A percentile compares a stretch with the other conserved stretches of the same genome.
These are phyloP conservation scores for Conticribra weissflogii DNA, from an alignment of 108 stramenopile species.

Conservation along the genomic window DNA sequence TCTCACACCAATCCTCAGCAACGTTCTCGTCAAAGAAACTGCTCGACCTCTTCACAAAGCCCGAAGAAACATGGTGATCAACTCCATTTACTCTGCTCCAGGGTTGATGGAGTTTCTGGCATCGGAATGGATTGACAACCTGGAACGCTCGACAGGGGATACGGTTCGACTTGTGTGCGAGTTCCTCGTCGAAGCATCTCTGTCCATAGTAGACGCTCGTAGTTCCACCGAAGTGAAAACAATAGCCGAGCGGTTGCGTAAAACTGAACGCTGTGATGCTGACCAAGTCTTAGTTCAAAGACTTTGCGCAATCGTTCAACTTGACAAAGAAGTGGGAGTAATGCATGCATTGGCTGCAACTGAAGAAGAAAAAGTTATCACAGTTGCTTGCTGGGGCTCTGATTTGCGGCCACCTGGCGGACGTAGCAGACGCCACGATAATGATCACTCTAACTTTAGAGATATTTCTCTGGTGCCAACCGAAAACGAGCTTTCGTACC, in stretches of 20 bases:
- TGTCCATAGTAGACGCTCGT: constrained; percentile 45
- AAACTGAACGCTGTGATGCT: constrained; percentile 20
- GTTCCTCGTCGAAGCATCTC: constrained; percentile 30
- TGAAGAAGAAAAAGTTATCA: background rate
- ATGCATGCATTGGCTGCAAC: background rate
- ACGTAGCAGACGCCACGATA: constrained; percentile 57
- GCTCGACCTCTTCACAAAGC: constrained; percentile 40
- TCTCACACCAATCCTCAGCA: constrained; percentile 33
- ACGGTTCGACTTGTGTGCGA: constrained; percentile 22
- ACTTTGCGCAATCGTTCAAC: constrained; percentile 39
- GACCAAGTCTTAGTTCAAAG: constrained; percentile 5
- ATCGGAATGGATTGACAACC: background rate
- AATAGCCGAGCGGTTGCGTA: constrained; percentile 29
- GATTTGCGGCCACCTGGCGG: constrained; percentile 53
- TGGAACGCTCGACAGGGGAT: constrained; percentile 1
- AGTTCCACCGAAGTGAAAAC: constrained; percentile 21
- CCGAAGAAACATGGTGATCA: constrained; percentile 16
- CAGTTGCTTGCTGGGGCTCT: constrained; percentile 48
- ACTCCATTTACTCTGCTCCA: constrained; percentile 26
- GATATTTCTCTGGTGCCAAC: constrained; percentile 57
- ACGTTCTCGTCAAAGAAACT: constrained; percentile 36
- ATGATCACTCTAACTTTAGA: constrained; percentile 54
- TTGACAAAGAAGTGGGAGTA: constrained; percentile 21
- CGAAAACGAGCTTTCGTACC: constrained; percentile 39
- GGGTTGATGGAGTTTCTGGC: constrained; percentile 32